These are phyloP conservation scores for Zymoseptoria crescenta DNA, from an alignment of 2,329 filamentous ascomycete genomes.

Conservation along the genomic window DNA sequence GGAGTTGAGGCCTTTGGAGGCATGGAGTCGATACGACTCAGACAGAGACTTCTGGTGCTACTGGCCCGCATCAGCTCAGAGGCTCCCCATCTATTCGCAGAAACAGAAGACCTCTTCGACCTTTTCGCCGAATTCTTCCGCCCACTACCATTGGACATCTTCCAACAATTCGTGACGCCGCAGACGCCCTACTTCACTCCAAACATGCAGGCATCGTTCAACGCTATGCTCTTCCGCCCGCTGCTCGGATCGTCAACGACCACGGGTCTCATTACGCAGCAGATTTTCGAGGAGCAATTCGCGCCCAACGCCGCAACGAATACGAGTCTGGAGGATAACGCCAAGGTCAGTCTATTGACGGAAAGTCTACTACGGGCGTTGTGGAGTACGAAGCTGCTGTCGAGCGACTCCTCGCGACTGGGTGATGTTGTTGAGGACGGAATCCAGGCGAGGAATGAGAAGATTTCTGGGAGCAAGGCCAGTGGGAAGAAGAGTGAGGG, in stretches of 20 bases:
- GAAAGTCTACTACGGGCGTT: conserved; percentile 57
- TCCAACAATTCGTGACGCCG: conserved; percentile 48
- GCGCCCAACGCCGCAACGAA: conserved; percentile 59
- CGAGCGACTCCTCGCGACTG: conserved; percentile 3
- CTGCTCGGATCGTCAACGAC: conserved; percentile 40
- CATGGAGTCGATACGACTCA: conserved; percentile 51
- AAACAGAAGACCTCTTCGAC: conserved; percentile 51
- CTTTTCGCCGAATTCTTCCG: conserved; percentile 50
- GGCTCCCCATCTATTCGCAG: conserved; percentile 38
- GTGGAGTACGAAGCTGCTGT: conserved; percentile 21
- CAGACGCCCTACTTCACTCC: conserved; percentile 30
- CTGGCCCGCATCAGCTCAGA: conserved; percentile 27
- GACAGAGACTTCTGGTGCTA: conserved; percentile 56
- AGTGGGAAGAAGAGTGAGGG: conserved; percentile 29
- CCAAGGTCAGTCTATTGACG: conserved; percentile 61
- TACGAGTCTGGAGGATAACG: conserved; percentile 57
- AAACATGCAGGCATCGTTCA: conserved; percentile 43
- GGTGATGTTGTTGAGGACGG: conserved; percentile 43
- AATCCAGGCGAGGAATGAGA: conserved; percentile 43
- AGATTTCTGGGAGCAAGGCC: conserved; percentile 39
- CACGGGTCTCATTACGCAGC: conserved; percentile 39
- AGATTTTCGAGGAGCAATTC: conserved; percentile 52
- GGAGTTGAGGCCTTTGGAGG: conserved; percentile 25
- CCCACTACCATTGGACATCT: conserved; percentile 51
- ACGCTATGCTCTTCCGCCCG: conserved; percentile 45